A percentile compares a stretch with the other conserved stretches of the same genome.
These are phyloP conservation scores for Exophiala phaeomuriformis DNA, from an alignment of 2,329 filamentous ascomycete genomes.

Conservation along the genomic window DNA sequence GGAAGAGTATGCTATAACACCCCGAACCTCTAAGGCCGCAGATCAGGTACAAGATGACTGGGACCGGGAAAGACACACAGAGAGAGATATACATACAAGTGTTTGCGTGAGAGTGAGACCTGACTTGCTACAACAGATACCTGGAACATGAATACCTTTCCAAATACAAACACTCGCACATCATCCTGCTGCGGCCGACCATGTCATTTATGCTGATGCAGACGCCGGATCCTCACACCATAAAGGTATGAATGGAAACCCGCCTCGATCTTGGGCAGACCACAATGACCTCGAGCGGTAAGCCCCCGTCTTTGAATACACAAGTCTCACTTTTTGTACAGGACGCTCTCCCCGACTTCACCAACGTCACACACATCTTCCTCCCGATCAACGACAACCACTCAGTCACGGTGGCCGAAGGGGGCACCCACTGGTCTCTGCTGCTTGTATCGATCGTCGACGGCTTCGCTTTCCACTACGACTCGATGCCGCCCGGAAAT, in stretches of 20 bases:
- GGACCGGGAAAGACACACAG: no score
- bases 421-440: conserved; percentile 89
- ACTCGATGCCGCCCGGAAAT: conserved; percentile 73
- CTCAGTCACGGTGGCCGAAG: conserved; percentile 70
- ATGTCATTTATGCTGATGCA: conserved; percentile 91
- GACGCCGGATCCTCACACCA: conserved; percentile 50
- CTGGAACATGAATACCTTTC: conserved; percentile 82
- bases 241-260: conserved; percentile 32
- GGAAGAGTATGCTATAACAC: conserved; percentile 64
- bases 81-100: no score
- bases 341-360: conserved; percentile 73
- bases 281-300: no score
- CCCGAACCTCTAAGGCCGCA: no score
- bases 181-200: conserved; percentile 81
- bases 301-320: neutral
- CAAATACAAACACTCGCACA: conserved; percentile 72
- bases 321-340: conserved; percentile 34
- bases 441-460: conserved; percentile 84
- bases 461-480: conserved; percentile 92
- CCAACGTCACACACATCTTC: conserved; percentile 80
- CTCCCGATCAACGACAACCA: conserved; percentile 87
- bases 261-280: no score
- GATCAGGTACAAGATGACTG: no score
- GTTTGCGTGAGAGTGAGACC: neutral
- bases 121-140: conserved; percentile 44